Percentiles rank a stretch among this genome's conserved stretches.
Conservation (phyloP, 208 protist species). For the Porcisia hertigi region DNA sequence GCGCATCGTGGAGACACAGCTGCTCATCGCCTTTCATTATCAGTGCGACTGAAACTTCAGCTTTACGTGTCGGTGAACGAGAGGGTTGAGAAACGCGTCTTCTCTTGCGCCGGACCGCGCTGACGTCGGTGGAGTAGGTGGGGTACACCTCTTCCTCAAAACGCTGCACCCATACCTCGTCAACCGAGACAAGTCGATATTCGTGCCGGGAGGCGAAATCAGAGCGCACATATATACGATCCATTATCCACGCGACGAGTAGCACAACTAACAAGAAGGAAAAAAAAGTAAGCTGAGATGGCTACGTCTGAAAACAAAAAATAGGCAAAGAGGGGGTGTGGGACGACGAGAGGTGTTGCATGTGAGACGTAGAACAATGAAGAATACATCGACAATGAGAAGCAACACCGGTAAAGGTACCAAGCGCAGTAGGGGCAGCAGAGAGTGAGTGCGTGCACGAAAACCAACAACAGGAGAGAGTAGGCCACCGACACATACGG, state of each 20-base stretch:
- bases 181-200: conserved; percentile 55
- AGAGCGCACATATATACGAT: conserved; percentile 39
- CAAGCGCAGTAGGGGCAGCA: neutral
- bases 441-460: neutral
- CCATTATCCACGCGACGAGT: conserved; percentile 21
- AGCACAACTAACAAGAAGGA: neutral
- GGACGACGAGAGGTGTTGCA: too few relatives aligned
- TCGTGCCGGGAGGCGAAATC: conserved; percentile 41
- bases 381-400: neutral
- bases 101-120: neutral
- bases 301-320: neutral
- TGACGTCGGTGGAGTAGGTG: neutral
- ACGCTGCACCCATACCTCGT: conserved; percentile 27
- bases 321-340: neutral
- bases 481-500: too few relatives aligned
- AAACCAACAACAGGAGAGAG: too few relatives aligned
- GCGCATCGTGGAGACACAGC: conserved; percentile 40
- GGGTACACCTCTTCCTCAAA: conserved; percentile 11
- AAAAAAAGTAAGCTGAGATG: neutral
- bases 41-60: conserved; percentile 21
- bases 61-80: neutral
- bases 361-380: neutral
- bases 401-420: neutral
- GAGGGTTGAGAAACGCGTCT: neutral
- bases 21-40: conserved; percentile 50